These are phyloP conservation scores for Alternaria sp. DNA, from an alignment of 2,329 filamentous ascomycete genomes.

Conservation along the genomic window DNA sequence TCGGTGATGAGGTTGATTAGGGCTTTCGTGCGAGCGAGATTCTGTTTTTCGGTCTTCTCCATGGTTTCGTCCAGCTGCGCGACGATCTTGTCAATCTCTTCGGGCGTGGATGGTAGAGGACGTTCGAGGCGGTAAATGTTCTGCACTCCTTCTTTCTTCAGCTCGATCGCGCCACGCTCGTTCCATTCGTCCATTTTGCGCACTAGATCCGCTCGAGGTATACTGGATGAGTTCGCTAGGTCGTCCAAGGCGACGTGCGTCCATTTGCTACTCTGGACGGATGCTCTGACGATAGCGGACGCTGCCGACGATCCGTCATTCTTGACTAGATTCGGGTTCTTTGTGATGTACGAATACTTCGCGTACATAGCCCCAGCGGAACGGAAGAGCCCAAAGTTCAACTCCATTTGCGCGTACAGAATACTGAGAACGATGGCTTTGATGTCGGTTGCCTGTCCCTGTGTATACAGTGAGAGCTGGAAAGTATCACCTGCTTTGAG, in stretches of 20 bases:
- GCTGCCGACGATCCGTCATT: constrained; percentile 53
- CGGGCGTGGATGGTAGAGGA: constrained; percentile 51
- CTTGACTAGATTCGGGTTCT: constrained; percentile 41
- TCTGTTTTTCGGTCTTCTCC: constrained; percentile 60
- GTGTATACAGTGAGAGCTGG: constrained; percentile 54
- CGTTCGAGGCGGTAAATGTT: constrained; percentile 61
- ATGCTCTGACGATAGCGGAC: constrained; percentile 52
- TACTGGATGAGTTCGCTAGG: constrained; percentile 36
- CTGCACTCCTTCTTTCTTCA: constrained; percentile 60
- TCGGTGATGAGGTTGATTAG: constrained; percentile 63
- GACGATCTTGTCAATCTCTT: constrained; percentile 55
- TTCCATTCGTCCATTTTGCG: constrained; percentile 62
- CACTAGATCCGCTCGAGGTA: constrained; percentile 58
- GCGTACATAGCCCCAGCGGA: constrained; percentile 63
- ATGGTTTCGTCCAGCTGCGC: constrained; percentile 59
- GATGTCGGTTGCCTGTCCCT: constrained; percentile 62
- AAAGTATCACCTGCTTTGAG: constrained; percentile 53
- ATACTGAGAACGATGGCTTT: constrained; percentile 57
- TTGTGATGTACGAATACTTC: constrained; percentile 57
- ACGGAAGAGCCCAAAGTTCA: constrained; percentile 63
- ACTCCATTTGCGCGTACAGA: constrained; percentile 66
- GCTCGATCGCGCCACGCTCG: constrained; percentile 56
- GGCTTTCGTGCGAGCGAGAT: constrained; percentile 57
- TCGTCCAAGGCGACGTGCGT: constrained; percentile 58
- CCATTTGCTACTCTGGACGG: constrained; percentile 52